These are phyloP conservation scores for Eragrostis nindensis DNA, from an alignment of 176 grass and related monocot species.

Conservation along the genomic window DNA sequence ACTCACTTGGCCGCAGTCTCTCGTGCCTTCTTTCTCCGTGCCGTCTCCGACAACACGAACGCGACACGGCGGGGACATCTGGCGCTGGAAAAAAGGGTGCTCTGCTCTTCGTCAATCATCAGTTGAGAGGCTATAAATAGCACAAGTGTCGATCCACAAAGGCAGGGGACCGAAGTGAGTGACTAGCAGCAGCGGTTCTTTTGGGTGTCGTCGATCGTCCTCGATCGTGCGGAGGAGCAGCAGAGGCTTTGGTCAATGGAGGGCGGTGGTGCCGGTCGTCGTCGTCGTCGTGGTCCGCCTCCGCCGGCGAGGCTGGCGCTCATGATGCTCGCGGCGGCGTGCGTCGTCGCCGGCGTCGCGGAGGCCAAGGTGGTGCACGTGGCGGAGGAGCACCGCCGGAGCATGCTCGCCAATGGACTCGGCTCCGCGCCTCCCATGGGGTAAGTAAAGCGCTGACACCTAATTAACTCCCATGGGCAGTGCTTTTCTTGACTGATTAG, in stretches of 20 bases:
- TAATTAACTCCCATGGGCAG: too few relatives aligned
- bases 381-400: constrained; percentile 60
- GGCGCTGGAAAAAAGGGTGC: too few relatives aligned
- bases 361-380: constrained; percentile 50
- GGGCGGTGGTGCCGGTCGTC: background rate
- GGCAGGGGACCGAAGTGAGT: background rate
- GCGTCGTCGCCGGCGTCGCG: background rate
- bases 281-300: background rate
- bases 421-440: constrained; percentile 84
- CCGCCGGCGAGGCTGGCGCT: constrained; percentile 15
- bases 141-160: constrained; percentile 15
- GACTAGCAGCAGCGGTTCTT: background rate
- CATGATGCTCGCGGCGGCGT: background rate
- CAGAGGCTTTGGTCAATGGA: background rate
- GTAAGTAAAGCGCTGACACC: constrained; percentile 14
- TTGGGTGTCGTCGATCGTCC: background rate
- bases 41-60: background rate
- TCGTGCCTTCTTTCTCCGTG: constrained; percentile 21
- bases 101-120: background rate
- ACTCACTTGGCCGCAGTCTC: background rate
- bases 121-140: background rate
- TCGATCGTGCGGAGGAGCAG: background rate
- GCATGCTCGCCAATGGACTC: constrained; percentile 78
- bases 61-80: background rate
- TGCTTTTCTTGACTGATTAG: background rate